A percentile compares a stretch with the other conserved stretches of the same genome.
Conservation (phyloP, 176 grass and related monocot genomes). For the Chloris gayana region DNA sequence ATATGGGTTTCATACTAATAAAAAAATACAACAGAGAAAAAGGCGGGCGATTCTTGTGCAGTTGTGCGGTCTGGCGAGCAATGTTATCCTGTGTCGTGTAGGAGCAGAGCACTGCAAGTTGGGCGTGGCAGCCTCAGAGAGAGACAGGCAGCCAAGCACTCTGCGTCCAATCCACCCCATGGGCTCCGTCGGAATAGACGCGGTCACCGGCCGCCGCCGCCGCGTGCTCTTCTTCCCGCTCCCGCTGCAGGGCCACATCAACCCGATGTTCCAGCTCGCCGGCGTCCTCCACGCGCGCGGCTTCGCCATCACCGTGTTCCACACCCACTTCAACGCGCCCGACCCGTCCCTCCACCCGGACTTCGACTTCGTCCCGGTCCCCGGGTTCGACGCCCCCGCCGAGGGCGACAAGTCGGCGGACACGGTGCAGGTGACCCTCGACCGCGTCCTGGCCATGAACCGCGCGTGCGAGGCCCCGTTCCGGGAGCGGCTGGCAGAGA, state of each 20-base stretch:
- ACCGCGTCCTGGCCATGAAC: not conserved
- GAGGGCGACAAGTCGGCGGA: not conserved
- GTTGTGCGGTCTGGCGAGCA: too few species aligned
- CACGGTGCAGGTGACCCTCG: not conserved
- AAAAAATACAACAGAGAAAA: too few species aligned
- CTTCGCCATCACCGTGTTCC: conserved; percentile 44
- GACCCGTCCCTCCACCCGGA: conserved; percentile 16
- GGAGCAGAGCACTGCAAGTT: too few species aligned
- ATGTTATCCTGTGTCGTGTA: too few species aligned
- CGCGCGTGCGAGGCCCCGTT: not conserved
- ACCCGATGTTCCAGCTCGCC: conserved; percentile 45
- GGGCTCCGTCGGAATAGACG: not conserved
- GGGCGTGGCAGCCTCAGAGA: not conserved
- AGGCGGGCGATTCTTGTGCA: too few species aligned
- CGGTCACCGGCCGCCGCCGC: not conserved
- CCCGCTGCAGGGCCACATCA: conserved; percentile 52
- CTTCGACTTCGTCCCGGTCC: conserved; percentile 25
- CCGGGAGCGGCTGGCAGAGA: not conserved
- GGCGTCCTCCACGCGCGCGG: conserved; percentile 20
- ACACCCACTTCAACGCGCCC: conserved; percentile 24
- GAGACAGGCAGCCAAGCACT: not conserved
- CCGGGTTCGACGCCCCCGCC: not conserved
- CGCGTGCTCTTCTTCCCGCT: conserved; percentile 42
- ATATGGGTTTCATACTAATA: too few species aligned
- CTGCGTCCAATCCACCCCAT: not conserved